phyloP scores from a whole-genome alignment of 306 rosid species.

The Inga oerstediana region DNA sequence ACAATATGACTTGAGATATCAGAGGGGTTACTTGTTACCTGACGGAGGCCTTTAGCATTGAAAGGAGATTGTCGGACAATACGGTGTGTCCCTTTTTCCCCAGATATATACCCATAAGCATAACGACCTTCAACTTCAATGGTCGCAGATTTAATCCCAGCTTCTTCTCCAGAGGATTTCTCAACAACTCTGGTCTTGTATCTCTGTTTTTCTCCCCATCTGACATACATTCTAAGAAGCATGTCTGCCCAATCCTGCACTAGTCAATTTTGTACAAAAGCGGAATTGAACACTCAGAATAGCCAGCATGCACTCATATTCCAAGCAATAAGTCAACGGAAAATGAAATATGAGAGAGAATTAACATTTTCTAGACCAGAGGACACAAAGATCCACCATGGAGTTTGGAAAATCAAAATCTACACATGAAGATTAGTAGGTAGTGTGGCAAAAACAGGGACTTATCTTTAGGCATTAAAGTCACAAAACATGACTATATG shows the following conservation, averaged over 20 bases:
- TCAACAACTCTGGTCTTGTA: constrained; percentile 90
- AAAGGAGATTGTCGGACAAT: constrained; percentile 93
- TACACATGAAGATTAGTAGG: background rate
- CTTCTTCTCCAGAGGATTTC: constrained; percentile 93
- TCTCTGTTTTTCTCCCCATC: constrained; percentile 96
- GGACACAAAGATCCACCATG: background rate
- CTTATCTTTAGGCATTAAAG: no score
- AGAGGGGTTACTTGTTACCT: constrained; percentile 54
- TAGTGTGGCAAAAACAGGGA: no score
- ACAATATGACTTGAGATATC: constrained; percentile 22
- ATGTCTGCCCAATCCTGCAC: constrained; percentile 99
- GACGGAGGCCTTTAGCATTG: constrained; percentile 95
- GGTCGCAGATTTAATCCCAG: constrained; percentile 95
- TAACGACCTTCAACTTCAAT: constrained; percentile 93
- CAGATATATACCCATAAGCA: constrained; percentile 94
- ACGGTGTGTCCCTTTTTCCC: constrained; percentile 98
- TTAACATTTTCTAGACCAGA: constrained; percentile 11
- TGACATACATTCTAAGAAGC: constrained; percentile 94
- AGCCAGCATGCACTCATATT: constrained; percentile 36
- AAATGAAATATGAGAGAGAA: background rate
- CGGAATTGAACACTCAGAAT: constrained; percentile 39
- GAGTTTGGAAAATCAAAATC: constrained; percentile 14
- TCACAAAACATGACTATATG: no score
- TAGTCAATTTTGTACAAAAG: constrained; percentile 53
- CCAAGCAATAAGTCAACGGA: constrained; percentile 26